phyloP scores from a whole-genome alignment of 2,329 filamentous ascomycete species.

The Calonectria fujianensis region DNA sequence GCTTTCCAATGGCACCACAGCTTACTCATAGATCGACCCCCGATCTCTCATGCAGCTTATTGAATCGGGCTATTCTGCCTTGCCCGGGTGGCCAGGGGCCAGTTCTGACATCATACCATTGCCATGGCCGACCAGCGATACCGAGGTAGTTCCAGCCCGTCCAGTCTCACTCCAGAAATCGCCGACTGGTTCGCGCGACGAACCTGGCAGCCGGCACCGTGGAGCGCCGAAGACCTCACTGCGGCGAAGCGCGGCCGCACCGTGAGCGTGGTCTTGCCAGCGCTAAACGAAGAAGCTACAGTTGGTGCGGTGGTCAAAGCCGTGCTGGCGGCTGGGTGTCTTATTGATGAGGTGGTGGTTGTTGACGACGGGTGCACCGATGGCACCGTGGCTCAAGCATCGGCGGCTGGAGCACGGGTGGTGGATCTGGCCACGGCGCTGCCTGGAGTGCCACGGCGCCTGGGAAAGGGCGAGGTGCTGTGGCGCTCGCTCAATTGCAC shows the following conservation, averaged over 20 bases:
- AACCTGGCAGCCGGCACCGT: constrained; percentile 5
- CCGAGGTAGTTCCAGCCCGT: neutral
- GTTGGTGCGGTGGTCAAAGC: neutral
- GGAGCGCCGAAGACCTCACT: neutral
- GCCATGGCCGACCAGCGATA: neutral
- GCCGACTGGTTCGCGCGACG: constrained; percentile 8
- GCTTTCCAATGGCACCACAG: neutral
- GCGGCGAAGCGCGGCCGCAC: neutral
- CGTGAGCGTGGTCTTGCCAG: constrained; percentile 8
- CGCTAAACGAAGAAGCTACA: constrained; percentile 11
- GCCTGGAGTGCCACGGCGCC: neutral
- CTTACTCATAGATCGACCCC: constrained; percentile 4
- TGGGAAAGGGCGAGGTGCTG: constrained; percentile 5
- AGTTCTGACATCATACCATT: neutral
- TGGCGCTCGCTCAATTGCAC: constrained; percentile 23
- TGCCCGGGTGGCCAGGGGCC: neutral
- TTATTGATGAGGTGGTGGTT: constrained; percentile 2
- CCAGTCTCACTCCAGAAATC: neutral
- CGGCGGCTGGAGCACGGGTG: constrained; percentile 6
- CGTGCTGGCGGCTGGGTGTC: neutral
- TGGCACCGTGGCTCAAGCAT: neutral
- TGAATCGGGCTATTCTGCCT: neutral
- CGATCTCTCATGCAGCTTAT: neutral
- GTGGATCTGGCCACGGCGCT: constrained; percentile 5
- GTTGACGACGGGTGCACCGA: constrained; percentile 13